Conservation (phyloP, 176 grass and related monocot species). For the Raddia guianensis region DNA sequence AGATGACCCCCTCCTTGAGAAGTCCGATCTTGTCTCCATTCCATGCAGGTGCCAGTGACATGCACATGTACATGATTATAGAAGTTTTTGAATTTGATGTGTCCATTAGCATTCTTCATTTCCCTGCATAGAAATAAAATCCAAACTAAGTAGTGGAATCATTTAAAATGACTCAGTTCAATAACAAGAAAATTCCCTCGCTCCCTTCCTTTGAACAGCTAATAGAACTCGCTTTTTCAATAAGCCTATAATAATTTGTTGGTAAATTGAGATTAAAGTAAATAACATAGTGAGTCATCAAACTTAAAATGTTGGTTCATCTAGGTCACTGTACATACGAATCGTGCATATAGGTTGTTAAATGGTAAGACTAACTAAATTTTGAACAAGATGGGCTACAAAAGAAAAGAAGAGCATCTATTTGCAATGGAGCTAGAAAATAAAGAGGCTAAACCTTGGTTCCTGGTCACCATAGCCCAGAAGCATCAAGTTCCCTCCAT, state of each 20-base stretch:
- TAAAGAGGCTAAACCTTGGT: slow-evolving; percentile 61
- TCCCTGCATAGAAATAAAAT: slow-evolving; percentile 57
- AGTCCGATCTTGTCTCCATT: slow-evolving; percentile 86
- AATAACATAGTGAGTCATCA: too few species aligned
- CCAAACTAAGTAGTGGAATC: slow-evolving; percentile 25
- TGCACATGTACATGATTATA: slow-evolving; percentile 83
- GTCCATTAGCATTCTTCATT: slow-evolving; percentile 80
- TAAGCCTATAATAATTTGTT: slow-evolving; percentile 12
- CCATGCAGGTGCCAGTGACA: slow-evolving; percentile 83
- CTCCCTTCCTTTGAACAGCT: slow-evolving; percentile 7
- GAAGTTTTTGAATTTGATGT: slow-evolving; percentile 71
- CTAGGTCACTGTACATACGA: not conserved
- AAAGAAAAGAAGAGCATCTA: slow-evolving; percentile 3
- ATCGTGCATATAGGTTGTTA: too few species aligned
- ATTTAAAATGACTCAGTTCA: slow-evolving; percentile 5
- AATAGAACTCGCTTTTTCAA: not conserved
- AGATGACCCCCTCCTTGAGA: slow-evolving; percentile 92
- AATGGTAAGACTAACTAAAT: not conserved
- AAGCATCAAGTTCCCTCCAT: slow-evolving; percentile 83
- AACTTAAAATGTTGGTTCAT: not conserved
- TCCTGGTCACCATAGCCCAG: slow-evolving; percentile 90
- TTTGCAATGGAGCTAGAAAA: slow-evolving; percentile 24
- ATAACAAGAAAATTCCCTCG: not conserved
- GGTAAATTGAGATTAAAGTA: not conserved
- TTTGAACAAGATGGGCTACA: slow-evolving; percentile 26